Conservation (phyloP, 768 basidiomycete genomes). For the Gyrodon lividus region DNA sequence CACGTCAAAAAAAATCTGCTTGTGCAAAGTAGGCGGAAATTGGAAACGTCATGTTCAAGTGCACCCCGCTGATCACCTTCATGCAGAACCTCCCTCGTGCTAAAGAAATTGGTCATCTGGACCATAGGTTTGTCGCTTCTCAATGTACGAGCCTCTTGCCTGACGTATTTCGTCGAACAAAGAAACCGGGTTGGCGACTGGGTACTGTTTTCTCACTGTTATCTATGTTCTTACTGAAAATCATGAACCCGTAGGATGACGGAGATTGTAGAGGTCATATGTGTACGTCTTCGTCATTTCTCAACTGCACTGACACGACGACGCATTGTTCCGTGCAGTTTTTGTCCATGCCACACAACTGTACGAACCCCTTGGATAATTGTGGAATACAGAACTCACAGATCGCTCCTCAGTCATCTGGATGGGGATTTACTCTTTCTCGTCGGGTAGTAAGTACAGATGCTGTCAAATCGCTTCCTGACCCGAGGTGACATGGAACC, state of each 20-base stretch:
- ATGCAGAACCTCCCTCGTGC: neutral
- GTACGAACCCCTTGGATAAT: neutral
- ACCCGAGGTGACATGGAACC: neutral
- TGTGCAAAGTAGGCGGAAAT: neutral
- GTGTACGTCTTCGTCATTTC: neutral
- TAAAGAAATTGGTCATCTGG: conserved; percentile 1
- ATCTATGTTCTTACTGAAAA: neutral
- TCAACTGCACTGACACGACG: neutral
- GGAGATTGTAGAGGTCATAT: neutral
- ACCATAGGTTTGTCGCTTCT: neutral
- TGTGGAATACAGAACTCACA: neutral
- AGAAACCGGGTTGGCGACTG: conserved; percentile 1
- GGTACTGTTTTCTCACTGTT: neutral
- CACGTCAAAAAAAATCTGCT: neutral
- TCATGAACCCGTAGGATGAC: neutral
- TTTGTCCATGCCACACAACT: conserved; percentile 1
- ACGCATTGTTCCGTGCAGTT: neutral
- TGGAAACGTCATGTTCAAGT: too few relatives aligned
- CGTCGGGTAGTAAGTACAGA: neutral
- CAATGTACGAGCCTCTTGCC: neutral
- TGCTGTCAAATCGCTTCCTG: neutral
- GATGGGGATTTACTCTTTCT: neutral
- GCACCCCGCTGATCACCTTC: neutral
- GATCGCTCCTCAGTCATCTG: neutral
- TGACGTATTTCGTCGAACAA: too few relatives aligned